These are phyloP conservation scores for Ascochyta koolunga DNA, from an alignment of 2,329 filamentous ascomycete genomes.

Conservation along the genomic window DNA sequence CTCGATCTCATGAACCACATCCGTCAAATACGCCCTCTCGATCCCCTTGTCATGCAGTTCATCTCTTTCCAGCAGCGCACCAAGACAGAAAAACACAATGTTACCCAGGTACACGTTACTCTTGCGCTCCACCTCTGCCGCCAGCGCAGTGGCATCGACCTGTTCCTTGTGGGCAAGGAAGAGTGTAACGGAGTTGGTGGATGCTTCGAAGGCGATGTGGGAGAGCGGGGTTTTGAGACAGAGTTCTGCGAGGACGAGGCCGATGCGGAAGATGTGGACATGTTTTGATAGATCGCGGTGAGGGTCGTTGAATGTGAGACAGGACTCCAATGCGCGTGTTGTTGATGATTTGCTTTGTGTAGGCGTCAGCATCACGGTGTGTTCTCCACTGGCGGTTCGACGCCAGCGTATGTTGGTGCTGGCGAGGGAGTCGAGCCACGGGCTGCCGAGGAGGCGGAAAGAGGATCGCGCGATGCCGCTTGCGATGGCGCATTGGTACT, in stretches of 20 bases:
- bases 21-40: constrained; percentile 21
- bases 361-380: constrained; percentile 33
- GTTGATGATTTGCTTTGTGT: constrained; percentile 19
- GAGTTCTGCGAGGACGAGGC: constrained; percentile 33
- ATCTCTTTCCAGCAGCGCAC: constrained; percentile 21
- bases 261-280: constrained; percentile 36
- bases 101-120: constrained; percentile 30
- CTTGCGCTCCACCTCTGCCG: constrained; percentile 29
- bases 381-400: constrained; percentile 14
- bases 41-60: background rate
- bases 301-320: constrained; percentile 8
- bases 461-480: constrained; percentile 29
- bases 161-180: constrained; percentile 21
- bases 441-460: constrained; percentile 33
- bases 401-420: constrained; percentile 33
- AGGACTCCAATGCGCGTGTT: constrained; percentile 23
- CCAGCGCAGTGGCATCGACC: constrained; percentile 26
- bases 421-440: constrained; percentile 32
- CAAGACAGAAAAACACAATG: constrained; percentile 26
- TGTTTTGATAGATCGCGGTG: constrained; percentile 26
- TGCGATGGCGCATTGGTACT: constrained; percentile 32
- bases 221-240: constrained; percentile 27
- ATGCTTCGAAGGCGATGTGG: constrained; percentile 22
- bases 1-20: constrained; percentile 29
- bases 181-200: constrained; percentile 19